A percentile compares a stretch with the other conserved stretches of the same genome.
Evolutionary conservation across 108 stramenopile genomes (phyloP).

Genomic region (Aurantiochytrium sp.): DNA sequence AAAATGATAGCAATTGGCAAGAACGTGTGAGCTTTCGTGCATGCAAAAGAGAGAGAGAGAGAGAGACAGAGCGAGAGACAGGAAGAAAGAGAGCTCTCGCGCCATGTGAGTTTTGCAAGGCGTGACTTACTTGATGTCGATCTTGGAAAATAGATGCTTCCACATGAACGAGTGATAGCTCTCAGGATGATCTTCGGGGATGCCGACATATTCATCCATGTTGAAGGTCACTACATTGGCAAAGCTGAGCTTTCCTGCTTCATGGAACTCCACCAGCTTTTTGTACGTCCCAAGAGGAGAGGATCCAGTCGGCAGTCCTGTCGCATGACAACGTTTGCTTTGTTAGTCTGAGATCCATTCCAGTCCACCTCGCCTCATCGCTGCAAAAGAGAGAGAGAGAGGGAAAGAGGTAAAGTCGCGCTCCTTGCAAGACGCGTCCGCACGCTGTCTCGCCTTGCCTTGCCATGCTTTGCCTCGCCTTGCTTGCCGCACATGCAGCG

Average conservation of each 20-base stretch:
- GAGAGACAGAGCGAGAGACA: too few species aligned
- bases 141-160: conserved; percentile 22
- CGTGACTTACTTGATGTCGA: conserved; percentile 23
- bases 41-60: too few species aligned
- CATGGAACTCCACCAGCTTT: conserved; percentile 8
- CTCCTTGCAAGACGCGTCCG: too few species aligned
- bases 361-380: neutral
- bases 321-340: neutral
- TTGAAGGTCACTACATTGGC: conserved; percentile 24
- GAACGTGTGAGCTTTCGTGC: too few species aligned
- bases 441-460: too few species aligned
- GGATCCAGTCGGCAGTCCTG: conserved; percentile 29
- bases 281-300: conserved; percentile 25
- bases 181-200: conserved; percentile 17
- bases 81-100: neutral
- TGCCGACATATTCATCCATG: conserved; percentile 32
- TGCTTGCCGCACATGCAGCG: too few species aligned
- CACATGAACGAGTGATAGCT: conserved; percentile 32
- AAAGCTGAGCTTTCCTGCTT: conserved; percentile 1
- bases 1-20: too few species aligned
- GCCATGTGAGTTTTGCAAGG: neutral
- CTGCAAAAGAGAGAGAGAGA: too few species aligned
- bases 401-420: too few species aligned
- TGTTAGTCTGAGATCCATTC: neutral
- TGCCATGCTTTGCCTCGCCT: too few species aligned